phyloP scores from a whole-genome alignment of 1,139 yeast species.

The Blastobotrys elegans region DNA sequence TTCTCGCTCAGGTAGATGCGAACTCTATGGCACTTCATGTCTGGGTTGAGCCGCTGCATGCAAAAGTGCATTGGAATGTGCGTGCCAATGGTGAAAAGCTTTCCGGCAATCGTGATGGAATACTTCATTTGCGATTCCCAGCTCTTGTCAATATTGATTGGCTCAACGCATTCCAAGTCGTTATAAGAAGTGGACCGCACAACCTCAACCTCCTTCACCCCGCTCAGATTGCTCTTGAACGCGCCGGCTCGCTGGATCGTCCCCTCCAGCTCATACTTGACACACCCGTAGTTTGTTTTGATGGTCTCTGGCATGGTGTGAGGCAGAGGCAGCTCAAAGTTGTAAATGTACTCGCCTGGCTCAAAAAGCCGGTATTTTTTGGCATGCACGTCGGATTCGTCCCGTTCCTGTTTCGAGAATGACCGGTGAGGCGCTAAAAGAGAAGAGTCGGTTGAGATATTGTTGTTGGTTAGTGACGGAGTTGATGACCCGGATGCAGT shows the following conservation, averaged over 20 bases:
- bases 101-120: conserved; percentile 84
- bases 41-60: conserved; percentile 71
- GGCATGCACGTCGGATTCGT: conserved; percentile 30
- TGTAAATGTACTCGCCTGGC: conserved; percentile 88
- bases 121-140: conserved; percentile 93
- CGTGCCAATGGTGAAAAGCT: conserved; percentile 78
- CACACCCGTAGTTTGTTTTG: conserved; percentile 74
- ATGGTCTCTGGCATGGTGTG: conserved; percentile 80
- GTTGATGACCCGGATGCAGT: background rate
- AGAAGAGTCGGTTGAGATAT: background rate
- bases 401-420: conserved; percentile 23
- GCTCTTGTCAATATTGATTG: conserved; percentile 80
- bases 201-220: conserved; percentile 57
- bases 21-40: conserved; percentile 80
- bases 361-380: conserved; percentile 44
- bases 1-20: conserved; percentile 84
- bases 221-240: conserved; percentile 70
- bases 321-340: conserved; percentile 84
- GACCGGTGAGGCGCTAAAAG: conserved; percentile 22
- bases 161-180: conserved; percentile 85
- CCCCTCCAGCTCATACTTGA: conserved; percentile 64
- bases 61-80: conserved; percentile 79
- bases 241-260: conserved; percentile 72
- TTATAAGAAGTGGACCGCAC: conserved; percentile 74
- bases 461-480: background rate